phyloP scores from a whole-genome alignment of 192 early-diverging fungal species.

The Phlyctochytrium bullatum region DNA sequence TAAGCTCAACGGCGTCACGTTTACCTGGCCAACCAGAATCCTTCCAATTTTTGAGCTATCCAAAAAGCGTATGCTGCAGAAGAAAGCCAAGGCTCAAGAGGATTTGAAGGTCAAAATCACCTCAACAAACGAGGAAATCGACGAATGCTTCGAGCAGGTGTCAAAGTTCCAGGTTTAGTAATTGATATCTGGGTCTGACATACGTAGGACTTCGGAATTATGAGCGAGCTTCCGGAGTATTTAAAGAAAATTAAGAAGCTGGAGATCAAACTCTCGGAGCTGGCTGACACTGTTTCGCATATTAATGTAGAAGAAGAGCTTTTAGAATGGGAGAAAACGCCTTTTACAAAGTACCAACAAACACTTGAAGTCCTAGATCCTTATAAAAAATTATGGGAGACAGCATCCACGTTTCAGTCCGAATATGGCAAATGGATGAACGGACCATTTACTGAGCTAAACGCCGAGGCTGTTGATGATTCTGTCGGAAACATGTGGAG shows the following conservation, averaged over 20 bases:
- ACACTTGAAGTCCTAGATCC: constrained; percentile 54
- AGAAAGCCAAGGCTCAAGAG: constrained; percentile 63
- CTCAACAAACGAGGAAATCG: constrained; percentile 51
- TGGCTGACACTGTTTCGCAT: constrained; percentile 37
- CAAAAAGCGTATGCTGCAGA: constrained; percentile 61
- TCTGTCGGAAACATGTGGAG: constrained; percentile 47
- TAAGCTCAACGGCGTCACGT: constrained; percentile 61
- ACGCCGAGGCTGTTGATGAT: constrained; percentile 56
- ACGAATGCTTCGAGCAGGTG: constrained; percentile 56
- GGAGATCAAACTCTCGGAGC: constrained; percentile 45
- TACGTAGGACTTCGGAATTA: constrained; percentile 51
- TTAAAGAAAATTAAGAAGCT: constrained; percentile 56
- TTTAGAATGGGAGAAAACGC: constrained; percentile 58
- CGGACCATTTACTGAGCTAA: constrained; percentile 51
- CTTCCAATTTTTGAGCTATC: constrained; percentile 61
- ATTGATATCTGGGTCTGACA: neutral
- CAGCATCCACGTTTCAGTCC: constrained; percentile 49
- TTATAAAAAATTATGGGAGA: constrained; percentile 62
- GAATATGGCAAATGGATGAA: constrained; percentile 59
- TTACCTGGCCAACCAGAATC: constrained; percentile 65
- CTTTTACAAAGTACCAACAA: constrained; percentile 50
- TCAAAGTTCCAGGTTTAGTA: constrained; percentile 50
- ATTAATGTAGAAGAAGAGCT: constrained; percentile 61
- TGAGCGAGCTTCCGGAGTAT: constrained; percentile 59
- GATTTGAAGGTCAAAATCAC: constrained; percentile 58